Evolutionary conservation across 495 filamentous ascomycete species (phyloP).

Genomic region (Evansstolkia leycettana): DNA sequence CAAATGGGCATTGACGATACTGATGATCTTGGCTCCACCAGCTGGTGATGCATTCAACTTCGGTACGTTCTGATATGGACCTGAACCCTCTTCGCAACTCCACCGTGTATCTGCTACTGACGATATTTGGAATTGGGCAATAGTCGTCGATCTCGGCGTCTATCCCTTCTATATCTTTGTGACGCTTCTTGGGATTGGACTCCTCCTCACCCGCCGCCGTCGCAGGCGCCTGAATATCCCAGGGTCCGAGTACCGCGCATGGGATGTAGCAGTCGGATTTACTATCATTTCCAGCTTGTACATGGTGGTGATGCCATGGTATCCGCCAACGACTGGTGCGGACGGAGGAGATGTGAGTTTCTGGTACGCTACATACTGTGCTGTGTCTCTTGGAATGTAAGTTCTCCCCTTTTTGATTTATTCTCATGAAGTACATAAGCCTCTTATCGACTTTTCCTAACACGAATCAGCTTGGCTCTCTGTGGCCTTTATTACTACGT

Average conservation of each 20-base stretch:
- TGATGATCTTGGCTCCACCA: conserved; percentile 56
- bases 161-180: conserved; percentile 44
- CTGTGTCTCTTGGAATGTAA: conserved; percentile 43
- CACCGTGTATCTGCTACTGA: background rate
- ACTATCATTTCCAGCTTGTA: conserved; percentile 42
- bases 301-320: conserved; percentile 53
- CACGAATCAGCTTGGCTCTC: conserved; percentile 22
- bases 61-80: conserved; percentile 7
- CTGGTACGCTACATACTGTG: conserved; percentile 54
- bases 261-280: conserved; percentile 42
- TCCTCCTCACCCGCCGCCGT: conserved; percentile 40
- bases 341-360: conserved; percentile 50
- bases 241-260: conserved; percentile 36
- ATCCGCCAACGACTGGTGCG: conserved; percentile 43
- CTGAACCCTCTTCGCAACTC: background rate
- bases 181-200: conserved; percentile 38
- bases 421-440: conserved; percentile 1
- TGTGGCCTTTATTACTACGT: conserved; percentile 45
- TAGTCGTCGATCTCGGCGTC: conserved; percentile 40
- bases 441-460: background rate
- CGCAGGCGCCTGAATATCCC: conserved; percentile 33
- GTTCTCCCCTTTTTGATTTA: conserved; percentile 8
- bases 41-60: conserved; percentile 61
- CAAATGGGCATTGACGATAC: conserved; percentile 43
- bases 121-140: too few relatives aligned